A percentile compares a stretch with the other conserved stretches of the same genome.
Evolutionary conservation across 2,329 filamentous ascomycete species (phyloP).

Genomic region (Zasmidium citrigriseum): DNA sequence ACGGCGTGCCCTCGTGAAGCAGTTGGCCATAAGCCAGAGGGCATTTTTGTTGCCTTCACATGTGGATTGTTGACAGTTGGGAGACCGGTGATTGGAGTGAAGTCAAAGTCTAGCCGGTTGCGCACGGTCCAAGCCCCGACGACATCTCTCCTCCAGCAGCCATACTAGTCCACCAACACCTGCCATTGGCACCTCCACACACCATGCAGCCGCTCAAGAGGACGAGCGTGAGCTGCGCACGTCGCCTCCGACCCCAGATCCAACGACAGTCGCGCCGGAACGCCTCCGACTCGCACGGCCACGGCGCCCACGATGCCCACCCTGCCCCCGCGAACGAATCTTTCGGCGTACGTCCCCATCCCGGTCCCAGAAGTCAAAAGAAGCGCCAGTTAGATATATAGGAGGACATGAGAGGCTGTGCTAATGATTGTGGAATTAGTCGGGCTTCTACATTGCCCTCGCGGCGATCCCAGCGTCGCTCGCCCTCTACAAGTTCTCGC

Average conservation of each 20-base stretch:
- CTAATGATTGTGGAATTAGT: slow-evolving; percentile 32
- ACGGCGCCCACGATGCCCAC: slow-evolving; percentile 36
- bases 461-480: slow-evolving; percentile 47
- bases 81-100: not conserved
- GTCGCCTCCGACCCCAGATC: slow-evolving; percentile 36
- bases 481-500: slow-evolving; percentile 49
- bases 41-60: too few relatives aligned
- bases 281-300: slow-evolving; percentile 39
- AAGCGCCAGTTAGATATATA: not conserved
- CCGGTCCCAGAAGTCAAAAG: not conserved
- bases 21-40: too few relatives aligned
- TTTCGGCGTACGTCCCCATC: slow-evolving; percentile 50
- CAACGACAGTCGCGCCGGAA: slow-evolving; percentile 44
- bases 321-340: slow-evolving; percentile 47
- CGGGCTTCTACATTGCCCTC: slow-evolving; percentile 50
- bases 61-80: not conserved
- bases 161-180: not conserved
- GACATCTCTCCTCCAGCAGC: not conserved
- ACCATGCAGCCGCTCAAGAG: slow-evolving; percentile 49
- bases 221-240: slow-evolving; percentile 45
- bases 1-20: too few relatives aligned
- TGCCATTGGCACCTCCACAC: slow-evolving; percentile 23
- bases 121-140: not conserved
- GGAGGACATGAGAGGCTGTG: not conserved
- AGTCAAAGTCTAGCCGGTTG: not conserved